Conservation (phyloP, 495 filamentous ascomycete species). For the Staphylotrichum tortipilum region DNA sequence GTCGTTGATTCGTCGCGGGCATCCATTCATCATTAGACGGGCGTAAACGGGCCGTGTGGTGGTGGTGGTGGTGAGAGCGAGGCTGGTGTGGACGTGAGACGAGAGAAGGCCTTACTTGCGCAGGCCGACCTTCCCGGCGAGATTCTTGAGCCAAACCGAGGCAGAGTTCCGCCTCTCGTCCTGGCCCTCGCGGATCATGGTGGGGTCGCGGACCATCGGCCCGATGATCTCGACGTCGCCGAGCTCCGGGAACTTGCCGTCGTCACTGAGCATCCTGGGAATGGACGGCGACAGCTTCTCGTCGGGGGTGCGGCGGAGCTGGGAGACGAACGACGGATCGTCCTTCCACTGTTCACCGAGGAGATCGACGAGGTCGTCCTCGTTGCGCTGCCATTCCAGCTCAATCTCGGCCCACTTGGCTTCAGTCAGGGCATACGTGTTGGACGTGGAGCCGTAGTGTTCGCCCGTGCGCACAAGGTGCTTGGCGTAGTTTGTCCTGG, state of each 20-base stretch:
- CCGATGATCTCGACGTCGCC: constrained; percentile 89
- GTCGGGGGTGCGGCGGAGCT: constrained; percentile 26
- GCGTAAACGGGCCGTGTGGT: too few species aligned
- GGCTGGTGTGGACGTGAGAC: too few species aligned
- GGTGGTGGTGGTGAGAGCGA: too few species aligned
- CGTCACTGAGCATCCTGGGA: constrained; percentile 47
- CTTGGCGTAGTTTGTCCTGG: constrained; percentile 70
- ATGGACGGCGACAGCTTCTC: constrained; percentile 36
- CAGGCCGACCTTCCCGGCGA: constrained; percentile 38
- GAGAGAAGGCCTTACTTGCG: constrained; percentile 18
- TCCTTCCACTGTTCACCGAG: constrained; percentile 33
- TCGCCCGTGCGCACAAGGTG: constrained; percentile 78
- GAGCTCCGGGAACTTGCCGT: constrained; percentile 77
- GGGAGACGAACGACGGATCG: constrained; percentile 20
- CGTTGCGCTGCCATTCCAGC: constrained; percentile 55
- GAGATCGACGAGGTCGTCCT: constrained; percentile 48
- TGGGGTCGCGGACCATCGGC: constrained; percentile 65
- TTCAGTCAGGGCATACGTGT: constrained; percentile 71
- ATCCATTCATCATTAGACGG: neutral
- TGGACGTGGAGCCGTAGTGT: constrained; percentile 77
- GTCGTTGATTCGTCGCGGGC: neutral
- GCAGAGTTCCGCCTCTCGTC: constrained; percentile 32
- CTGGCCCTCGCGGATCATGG: constrained; percentile 34
- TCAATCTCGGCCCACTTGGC: constrained; percentile 79
- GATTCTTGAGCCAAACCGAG: constrained; percentile 34